Evolutionary conservation across 2,329 filamentous ascomycete genomes (phyloP), one percentile per base, ranked within the genome.

Genomic region (Chaetomium sp.): DNA sequence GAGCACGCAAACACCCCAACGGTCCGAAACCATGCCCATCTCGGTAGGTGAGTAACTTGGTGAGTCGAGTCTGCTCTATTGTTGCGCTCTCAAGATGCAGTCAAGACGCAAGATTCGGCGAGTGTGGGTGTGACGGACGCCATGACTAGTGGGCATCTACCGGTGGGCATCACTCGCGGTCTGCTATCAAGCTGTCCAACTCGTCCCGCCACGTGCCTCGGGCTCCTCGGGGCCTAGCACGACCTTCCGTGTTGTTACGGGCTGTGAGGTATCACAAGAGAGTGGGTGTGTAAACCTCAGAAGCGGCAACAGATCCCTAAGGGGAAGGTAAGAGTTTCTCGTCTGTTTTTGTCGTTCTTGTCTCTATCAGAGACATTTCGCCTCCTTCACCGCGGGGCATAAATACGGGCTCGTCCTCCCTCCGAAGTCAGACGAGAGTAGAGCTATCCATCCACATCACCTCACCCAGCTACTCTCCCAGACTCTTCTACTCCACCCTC

Each of bases 291-390:
- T 42, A 6, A 14, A 42, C 6, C 19, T 49, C 34, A 33, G 41
- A 45, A 45, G 48, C 37, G 27, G 34, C 45, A 14, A 35, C 45
- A 46, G 35, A 10, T 52, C 50, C 47, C 12, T 49, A 59, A 60
- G 43, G 34, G 62, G 60, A 64, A 62, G 62, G 60, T 59, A 51
- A 33, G 4, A 41, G 47, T 40, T 41, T 41, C 14, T 27, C 19
- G 19, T 27, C 19, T 27, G 19, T 27, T 27, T 27, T 27, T 27
- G 19, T 27, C 19, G 19, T 27, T 27, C 19, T 27, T 27, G 19
- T 27, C 2, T 27, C 19, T 27, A 27, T 27, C 19, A 27, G 19
- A 27, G 19, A 27, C 19, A 27, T 27, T 27, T 27, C 19, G 19
- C 19, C 19, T 7, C 33, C 44, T 49, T 4, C 12, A 11, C 40